These are phyloP conservation scores for Leccinum rimulosum DNA, from an alignment of 768 basidiomycete genomes.

Conservation along the genomic window DNA sequence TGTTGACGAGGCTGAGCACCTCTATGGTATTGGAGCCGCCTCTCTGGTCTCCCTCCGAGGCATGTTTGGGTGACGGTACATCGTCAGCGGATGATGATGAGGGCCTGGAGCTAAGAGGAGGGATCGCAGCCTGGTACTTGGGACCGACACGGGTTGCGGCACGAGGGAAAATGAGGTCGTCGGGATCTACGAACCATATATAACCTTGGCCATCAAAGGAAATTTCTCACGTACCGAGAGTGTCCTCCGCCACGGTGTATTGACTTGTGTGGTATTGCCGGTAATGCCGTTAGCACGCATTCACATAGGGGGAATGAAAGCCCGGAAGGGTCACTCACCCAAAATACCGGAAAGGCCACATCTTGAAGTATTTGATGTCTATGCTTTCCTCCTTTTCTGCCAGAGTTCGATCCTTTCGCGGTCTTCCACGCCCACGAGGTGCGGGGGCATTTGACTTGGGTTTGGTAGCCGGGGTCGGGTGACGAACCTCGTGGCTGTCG, in stretches of 20 bases:
- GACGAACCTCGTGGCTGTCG: conserved; percentile 68
- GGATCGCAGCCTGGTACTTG: conserved; percentile 76
- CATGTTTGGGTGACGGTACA: not conserved
- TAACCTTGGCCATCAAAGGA: conserved; percentile 19
- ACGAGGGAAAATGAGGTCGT: conserved; percentile 95
- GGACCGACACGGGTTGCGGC: conserved; percentile 87
- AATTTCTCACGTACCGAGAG: conserved; percentile 58
- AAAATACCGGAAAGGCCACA: conserved; percentile 97
- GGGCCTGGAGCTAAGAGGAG: conserved; percentile 32
- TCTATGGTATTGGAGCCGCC: conserved; percentile 74
- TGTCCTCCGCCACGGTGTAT: conserved; percentile 90
- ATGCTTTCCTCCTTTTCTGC: conserved; percentile 77
- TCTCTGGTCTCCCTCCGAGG: conserved; percentile 48
- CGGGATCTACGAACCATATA: conserved; percentile 65
- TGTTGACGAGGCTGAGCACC: conserved; percentile 61
- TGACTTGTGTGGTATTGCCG: conserved; percentile 45
- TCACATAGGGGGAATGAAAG: not conserved
- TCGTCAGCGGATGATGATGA: conserved; percentile 34
- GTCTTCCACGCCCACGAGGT: conserved; percentile 68
- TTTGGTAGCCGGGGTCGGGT: conserved; percentile 50
- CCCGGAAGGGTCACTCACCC: conserved; percentile 55
- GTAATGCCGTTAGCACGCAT: conserved; percentile 10
- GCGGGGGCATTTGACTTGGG: conserved; percentile 73
- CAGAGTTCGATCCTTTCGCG: conserved; percentile 69
- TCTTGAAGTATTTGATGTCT: conserved; percentile 80